These are phyloP conservation scores for Decorospora gaudefroyi DNA, from an alignment of 2,329 filamentous ascomycete genomes.

Conservation along the genomic window DNA sequence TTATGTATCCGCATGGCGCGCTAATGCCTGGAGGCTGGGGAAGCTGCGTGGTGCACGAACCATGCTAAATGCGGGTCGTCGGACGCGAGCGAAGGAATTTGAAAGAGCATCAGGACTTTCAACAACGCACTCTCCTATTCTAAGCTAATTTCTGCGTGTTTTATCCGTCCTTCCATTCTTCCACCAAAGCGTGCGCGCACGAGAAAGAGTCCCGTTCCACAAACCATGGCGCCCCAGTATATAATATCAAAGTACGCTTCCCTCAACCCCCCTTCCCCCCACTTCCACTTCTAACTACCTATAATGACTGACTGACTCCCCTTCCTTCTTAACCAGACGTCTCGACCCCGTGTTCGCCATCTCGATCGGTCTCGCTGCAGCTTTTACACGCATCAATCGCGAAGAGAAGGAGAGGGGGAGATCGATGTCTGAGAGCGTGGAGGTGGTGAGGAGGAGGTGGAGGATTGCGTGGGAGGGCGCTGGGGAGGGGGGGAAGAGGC, in stretches of 20 bases:
- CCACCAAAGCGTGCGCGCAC: no score
- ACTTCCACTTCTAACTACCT: neutral
- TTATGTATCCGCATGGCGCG: no score
- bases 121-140: no score
- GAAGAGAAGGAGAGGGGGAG: slow-evolving; percentile 56
- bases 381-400: slow-evolving; percentile 48
- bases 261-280: neutral
- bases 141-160: no score
- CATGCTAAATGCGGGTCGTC: slow-evolving; percentile 19
- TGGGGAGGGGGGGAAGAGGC: neutral
- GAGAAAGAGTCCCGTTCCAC: no score
- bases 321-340: slow-evolving; percentile 34
- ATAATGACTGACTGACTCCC: neutral
- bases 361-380: slow-evolving; percentile 53
- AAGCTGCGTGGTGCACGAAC: slow-evolving; percentile 24
- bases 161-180: no score
- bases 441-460: slow-evolving; percentile 49
- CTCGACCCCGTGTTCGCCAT: slow-evolving; percentile 57
- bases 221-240: slow-evolving; percentile 45
- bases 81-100: slow-evolving; percentile 16
- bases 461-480: slow-evolving; percentile 35
- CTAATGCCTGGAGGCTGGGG: slow-evolving; percentile 17
- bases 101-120: slow-evolving; percentile 28
- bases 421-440: slow-evolving; percentile 45
- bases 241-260: slow-evolving; percentile 53